Conservation (phyloP, 2,329 filamentous ascomycete genomes). For the Graphiopsis chlorocephala region DNA sequence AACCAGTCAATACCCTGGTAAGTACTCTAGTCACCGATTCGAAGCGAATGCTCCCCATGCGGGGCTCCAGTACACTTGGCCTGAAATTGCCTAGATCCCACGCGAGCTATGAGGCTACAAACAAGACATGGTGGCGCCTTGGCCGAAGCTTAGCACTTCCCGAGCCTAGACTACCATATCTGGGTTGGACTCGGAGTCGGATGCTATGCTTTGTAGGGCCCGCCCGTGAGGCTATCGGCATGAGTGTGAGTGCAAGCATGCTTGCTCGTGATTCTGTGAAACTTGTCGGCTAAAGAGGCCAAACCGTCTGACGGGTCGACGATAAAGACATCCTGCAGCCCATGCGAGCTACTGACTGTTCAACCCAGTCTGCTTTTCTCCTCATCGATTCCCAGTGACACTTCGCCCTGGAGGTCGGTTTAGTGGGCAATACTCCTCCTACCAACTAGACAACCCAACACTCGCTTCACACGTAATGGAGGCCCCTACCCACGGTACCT, state of each 20-base stretch:
- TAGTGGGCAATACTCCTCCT: background rate
- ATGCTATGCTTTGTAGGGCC: background rate
- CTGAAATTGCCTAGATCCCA: background rate
- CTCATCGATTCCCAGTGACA: background rate
- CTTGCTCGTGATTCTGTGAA: background rate
- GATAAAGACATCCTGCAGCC: background rate
- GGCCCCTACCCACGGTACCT: constrained; percentile 33
- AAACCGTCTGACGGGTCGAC: background rate
- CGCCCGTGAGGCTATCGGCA: background rate
- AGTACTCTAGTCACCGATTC: background rate
- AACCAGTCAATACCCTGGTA: background rate
- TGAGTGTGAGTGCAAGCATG: background rate
- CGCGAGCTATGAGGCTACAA: background rate
- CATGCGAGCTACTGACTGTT: background rate
- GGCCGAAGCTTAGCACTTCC: constrained; percentile 9
- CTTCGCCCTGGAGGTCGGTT: background rate
- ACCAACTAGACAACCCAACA: background rate
- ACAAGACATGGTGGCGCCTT: constrained; percentile 13
- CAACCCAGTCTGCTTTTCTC: background rate
- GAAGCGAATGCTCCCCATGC: background rate
- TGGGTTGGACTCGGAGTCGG: background rate
- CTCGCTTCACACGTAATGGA: constrained; percentile 26
- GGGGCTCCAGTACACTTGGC: constrained; percentile 6
- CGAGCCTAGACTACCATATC: background rate
- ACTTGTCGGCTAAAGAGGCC: background rate